Percentiles rank a stretch among this genome's conserved stretches.
Conservation (phyloP, 192 early-diverging fungal genomes). For the Obelidium mucronatum region DNA sequence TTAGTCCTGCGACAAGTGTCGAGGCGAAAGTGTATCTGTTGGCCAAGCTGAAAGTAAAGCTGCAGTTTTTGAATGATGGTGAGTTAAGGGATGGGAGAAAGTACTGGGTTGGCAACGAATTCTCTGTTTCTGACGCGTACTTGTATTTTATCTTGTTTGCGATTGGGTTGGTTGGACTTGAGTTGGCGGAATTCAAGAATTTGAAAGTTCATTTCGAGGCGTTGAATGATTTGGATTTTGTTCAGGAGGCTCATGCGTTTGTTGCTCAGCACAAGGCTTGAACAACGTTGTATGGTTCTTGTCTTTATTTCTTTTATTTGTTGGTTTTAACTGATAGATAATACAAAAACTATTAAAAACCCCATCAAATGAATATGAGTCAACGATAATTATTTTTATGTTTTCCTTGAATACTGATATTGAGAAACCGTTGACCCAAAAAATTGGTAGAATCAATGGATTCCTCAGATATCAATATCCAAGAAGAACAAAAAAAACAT, state of each 20-base stretch:
- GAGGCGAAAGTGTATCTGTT: not conserved
- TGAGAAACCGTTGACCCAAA: too few species aligned
- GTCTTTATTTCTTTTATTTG: too few species aligned
- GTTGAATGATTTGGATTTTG: slow-evolving; percentile 37
- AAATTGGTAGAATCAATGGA: too few species aligned
- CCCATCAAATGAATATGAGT: too few species aligned
- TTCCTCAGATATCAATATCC: too few species aligned
- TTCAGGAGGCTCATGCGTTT: slow-evolving; percentile 42
- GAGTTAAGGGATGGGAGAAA: slow-evolving; percentile 37
- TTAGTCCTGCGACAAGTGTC: slow-evolving; percentile 16
- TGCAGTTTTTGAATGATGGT: slow-evolving; percentile 31
- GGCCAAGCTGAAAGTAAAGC: not conserved
- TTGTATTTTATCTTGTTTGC: slow-evolving; percentile 31
- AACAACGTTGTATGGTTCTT: too few species aligned
- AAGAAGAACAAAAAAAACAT: too few species aligned
- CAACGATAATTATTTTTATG: too few species aligned
- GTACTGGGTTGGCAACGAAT: slow-evolving; percentile 38
- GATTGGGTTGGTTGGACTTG: slow-evolving; percentile 11
- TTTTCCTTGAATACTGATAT: too few species aligned
- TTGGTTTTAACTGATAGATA: too few species aligned
- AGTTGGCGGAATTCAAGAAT: slow-evolving; percentile 29
- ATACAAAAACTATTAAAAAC: too few species aligned
- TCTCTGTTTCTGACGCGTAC: slow-evolving; percentile 46
- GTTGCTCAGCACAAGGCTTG: too few species aligned
- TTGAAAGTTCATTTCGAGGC: slow-evolving; percentile 31